Conservation (phyloP, 306 rosid genomes). For the Quercus agrifolia region DNA sequence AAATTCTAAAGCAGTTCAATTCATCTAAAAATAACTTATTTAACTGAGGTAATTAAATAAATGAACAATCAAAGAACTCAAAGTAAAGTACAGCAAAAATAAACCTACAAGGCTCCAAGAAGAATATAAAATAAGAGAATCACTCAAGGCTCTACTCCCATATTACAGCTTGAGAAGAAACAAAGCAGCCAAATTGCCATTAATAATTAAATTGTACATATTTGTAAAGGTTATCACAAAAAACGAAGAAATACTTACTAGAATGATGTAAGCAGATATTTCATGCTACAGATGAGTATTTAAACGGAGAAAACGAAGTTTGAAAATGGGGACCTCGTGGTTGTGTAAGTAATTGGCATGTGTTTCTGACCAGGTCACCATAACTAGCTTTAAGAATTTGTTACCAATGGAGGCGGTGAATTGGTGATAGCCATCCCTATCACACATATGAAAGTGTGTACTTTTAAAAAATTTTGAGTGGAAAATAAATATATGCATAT, state of each 20-base stretch:
- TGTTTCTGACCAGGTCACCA: slow-evolving; percentile 42
- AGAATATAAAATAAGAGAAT: neutral
- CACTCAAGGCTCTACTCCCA: neutral
- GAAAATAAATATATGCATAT: too few relatives aligned
- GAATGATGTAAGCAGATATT: neutral
- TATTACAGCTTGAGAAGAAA: neutral
- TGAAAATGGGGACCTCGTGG: neutral
- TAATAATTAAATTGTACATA: neutral
- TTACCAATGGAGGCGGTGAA: slow-evolving; percentile 8
- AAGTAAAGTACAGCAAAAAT: neutral
- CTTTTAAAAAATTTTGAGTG: too few relatives aligned
- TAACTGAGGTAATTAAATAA: neutral
- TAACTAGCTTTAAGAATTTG: slow-evolving; percentile 10
- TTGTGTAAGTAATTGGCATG: neutral
- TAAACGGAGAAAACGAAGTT: slow-evolving; percentile 3
- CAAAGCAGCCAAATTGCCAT: neutral
- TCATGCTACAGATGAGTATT: neutral
- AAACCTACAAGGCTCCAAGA: too few relatives aligned
- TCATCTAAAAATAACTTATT: neutral
- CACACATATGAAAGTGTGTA: neutral
- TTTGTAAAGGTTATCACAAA: neutral
- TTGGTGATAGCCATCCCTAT: slow-evolving; percentile 34
- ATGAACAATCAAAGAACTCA: neutral
- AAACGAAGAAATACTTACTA: slow-evolving; percentile 8
- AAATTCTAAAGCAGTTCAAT: neutral